phyloP scores from a whole-genome alignment of 1,139 yeast species.

The Ogataea hybrid region DNA sequence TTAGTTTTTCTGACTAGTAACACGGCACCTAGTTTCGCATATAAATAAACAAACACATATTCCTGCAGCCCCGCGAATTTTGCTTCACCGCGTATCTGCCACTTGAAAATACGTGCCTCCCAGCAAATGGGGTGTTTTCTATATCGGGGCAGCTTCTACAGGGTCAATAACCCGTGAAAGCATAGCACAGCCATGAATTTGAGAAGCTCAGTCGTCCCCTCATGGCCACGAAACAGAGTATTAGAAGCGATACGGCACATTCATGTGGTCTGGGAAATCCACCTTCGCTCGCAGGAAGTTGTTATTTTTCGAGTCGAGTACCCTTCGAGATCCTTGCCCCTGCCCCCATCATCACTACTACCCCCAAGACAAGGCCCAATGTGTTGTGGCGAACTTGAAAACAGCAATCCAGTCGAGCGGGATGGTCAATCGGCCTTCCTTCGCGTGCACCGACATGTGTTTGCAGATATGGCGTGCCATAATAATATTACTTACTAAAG shows the following conservation, averaged over 20 bases:
- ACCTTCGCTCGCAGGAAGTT: no score
- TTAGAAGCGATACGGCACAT: no score
- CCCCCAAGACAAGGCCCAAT: not conserved
- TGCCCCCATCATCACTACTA: not conserved
- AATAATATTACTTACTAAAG: constrained; percentile 7
- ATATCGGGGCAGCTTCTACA: constrained; percentile 7
- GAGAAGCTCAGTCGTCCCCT: not conserved
- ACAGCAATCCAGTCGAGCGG: not conserved
- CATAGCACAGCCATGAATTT: not conserved
- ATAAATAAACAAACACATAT: constrained; percentile 9
- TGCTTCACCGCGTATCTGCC: constrained; percentile 6
- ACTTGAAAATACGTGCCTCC: not conserved
- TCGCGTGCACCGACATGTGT: not conserved
- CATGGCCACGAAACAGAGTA: not conserved
- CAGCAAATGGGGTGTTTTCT: not conserved
- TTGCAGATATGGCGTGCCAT: constrained; percentile 1
- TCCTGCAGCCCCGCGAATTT: constrained; percentile 1
- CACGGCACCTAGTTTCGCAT: constrained; percentile 2
- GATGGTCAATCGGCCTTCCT: not conserved
- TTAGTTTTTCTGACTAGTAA: constrained; percentile 10
- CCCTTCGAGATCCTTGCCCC: not conserved
- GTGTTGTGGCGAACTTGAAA: not conserved
- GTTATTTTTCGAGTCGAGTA: not conserved
- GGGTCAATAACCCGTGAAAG: constrained; percentile 4
- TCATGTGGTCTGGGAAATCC: no score